These are phyloP conservation scores for Drechslera avenae DNA, from an alignment of 2,329 filamentous ascomycete species.

Conservation along the genomic window DNA sequence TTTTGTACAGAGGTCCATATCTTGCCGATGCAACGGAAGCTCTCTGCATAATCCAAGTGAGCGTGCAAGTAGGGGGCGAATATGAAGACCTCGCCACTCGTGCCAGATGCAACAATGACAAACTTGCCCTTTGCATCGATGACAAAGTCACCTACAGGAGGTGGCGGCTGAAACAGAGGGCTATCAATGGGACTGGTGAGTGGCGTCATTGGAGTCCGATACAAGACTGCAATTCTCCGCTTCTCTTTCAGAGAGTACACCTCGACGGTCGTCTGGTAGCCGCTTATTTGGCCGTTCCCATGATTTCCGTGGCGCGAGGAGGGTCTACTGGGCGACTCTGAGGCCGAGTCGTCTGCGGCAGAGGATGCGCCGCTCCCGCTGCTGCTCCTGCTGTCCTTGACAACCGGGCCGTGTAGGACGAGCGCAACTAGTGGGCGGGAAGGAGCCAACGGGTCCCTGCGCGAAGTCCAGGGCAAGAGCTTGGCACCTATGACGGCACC, in stretches of 20 bases:
- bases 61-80: slow-evolving; percentile 54
- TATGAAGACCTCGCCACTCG: slow-evolving; percentile 85
- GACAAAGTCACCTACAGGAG: slow-evolving; percentile 73
- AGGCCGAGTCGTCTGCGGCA: slow-evolving; percentile 44
- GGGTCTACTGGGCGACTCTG: slow-evolving; percentile 46
- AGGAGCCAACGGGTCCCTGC: slow-evolving; percentile 58
- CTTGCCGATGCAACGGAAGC: slow-evolving; percentile 78
- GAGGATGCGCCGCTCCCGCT: slow-evolving; percentile 45
- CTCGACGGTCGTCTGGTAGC: slow-evolving; percentile 87
- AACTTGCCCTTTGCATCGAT: slow-evolving; percentile 74
- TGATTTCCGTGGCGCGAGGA: slow-evolving; percentile 37
- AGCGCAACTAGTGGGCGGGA: slow-evolving; percentile 77
- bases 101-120: slow-evolving; percentile 76
- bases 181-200: slow-evolving; percentile 63
- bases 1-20: slow-evolving; percentile 85
- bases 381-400: slow-evolving; percentile 54
- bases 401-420: slow-evolving; percentile 76
- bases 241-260: slow-evolving; percentile 84
- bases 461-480: slow-evolving; percentile 72
- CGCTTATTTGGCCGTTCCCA: slow-evolving; percentile 53
- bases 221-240: slow-evolving; percentile 71
- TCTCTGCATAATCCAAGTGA: slow-evolving; percentile 32
- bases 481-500: slow-evolving; percentile 84
- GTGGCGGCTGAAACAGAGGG: slow-evolving; percentile 69
- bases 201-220: slow-evolving; percentile 69